Base-by-base conservation (phyloP, 768 basidiomycete genomes). In the Hypsizygus marmoreus region DNA sequence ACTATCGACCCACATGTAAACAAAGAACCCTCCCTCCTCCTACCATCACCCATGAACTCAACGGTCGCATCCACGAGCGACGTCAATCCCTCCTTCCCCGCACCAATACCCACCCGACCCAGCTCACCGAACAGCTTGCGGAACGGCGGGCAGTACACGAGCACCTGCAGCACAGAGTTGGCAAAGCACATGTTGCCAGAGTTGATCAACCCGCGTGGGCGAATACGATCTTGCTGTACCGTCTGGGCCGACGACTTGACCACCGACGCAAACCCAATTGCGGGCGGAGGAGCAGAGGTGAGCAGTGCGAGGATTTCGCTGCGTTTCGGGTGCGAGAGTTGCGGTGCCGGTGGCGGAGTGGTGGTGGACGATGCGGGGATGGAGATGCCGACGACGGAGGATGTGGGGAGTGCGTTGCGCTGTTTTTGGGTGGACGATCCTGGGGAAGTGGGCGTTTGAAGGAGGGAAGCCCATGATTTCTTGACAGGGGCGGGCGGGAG, bases 171-270 rank as follows among this genome's bases (percentile, higher is more conserved):
- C 17, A 97, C 89, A 0, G 93, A 84, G 58, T 97, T 99, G 22
- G 94, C 94, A 61, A 97, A 99, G 64, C 95, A 99, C 84, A 97
- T 86, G 67, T 99, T 99, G 0, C 95, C 95, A 2, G 82, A 87
- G 66, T 99, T 99, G 55, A 98, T 75, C 38, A 99, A 69, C 4
- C 95, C 95, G 11, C 95, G 75, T 0, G 91, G 82, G 6, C 75
- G 71, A 25, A 90, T 78, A 7, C n/a, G n/a, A n/a, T n/a, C n/a
- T n/a, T n/a, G n/a, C n/a, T n/a, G n/a, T n/a, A n/a, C n/a, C n/a
- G n/a, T n/a, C n/a, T n/a, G n/a, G n/a, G n/a, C n/a, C n/a, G n/a
- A n/a, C n/a, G n/a, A n/a, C n/a, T n/a, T n/a, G n/a, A n/a, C n/a
- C n/a, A n/a, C n/a, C n/a, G n/a, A n/a, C n/a, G n/a, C n/a, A n/a